Base-by-base conservation (phyloP, 208 protist genomes). In the Acanthamoeba healyi region DNA sequence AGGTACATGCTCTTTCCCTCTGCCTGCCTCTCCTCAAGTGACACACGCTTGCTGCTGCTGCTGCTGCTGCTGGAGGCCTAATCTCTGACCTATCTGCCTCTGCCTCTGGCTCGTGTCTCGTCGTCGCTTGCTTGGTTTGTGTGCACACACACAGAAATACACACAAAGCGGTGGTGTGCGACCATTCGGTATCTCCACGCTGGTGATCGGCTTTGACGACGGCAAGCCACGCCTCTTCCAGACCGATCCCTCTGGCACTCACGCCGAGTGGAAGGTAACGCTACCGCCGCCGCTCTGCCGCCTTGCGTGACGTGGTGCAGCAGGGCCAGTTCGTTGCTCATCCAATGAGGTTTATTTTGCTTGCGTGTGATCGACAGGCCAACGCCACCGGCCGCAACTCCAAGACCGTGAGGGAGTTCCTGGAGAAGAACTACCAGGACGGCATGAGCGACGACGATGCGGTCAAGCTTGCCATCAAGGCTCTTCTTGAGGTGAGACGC, bases 161-260 rank as follows among this genome's bases (percentile, higher is more conserved):
- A 99, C 99, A 51, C 99, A 99, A 96, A 98, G 97, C 95, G 99
- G 99, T 95, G 99, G 99, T 95, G 98, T 99, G 65, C 98, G 99
- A 17, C 99, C 99, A 36, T 99, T 99, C 95, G 99, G 99, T 91
- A 99, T 99, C 67, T 99, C 99, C 36, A 99, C 98, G 19, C 98
- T 99, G n/a, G 98, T 99, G 94, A 98, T 98, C 81, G 99, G 99
- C 79, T 99, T 99, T 95, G 99, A 99, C 97, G 98, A 99, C 95
- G 99, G 99, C 56, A 97, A 96, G 74, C 98, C 99, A 79, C 97
- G 98, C 19, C 96, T 99, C 26, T 99, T 97, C 92, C 96, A 98
- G 94, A 99, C 98, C 9, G 98, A 99, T 46, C 98, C 99, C 29
- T 97, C 97, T 17, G 98, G 99, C 46, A 98, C 95, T 14, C 98